phyloP scores from a whole-genome alignment of 2,329 filamentous ascomycete genomes.

The Penicillium sp. region DNA sequence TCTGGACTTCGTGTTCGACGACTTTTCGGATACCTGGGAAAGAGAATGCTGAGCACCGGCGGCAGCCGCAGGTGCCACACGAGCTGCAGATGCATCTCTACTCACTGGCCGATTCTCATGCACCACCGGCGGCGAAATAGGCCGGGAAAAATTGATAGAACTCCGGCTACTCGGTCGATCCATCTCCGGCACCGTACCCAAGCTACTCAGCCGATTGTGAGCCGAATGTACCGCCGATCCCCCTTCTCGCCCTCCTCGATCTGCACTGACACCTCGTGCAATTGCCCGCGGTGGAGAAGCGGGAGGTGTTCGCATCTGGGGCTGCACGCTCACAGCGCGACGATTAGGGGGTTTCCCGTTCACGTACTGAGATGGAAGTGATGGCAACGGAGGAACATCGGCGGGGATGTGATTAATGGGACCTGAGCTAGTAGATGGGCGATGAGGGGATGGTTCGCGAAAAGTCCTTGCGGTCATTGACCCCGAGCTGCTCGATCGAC shows the following conservation, averaged over 20 bases:
- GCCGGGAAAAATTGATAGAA: constrained; percentile 50
- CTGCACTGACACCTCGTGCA: constrained; percentile 41
- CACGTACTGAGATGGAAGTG: constrained; percentile 58
- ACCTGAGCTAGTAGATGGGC: constrained; percentile 45
- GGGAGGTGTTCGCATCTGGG: constrained; percentile 47
- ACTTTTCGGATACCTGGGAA: constrained; percentile 26
- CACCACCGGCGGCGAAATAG: constrained; percentile 38
- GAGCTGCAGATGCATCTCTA: constrained; percentile 15
- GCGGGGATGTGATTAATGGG: constrained; percentile 37
- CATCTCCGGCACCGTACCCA: constrained; percentile 34
- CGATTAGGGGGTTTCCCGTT: constrained; percentile 33
- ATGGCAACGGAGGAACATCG: constrained; percentile 70
- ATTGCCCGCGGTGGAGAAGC: constrained; percentile 39
- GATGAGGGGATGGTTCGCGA: constrained; percentile 66
- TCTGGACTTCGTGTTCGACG: constrained; percentile 29
- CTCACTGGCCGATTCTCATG: constrained; percentile 19
- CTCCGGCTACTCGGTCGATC: constrained; percentile 42
- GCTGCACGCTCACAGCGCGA: constrained; percentile 53
- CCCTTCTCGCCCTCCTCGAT: constrained; percentile 26
- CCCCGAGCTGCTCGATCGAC: constrained; percentile 66
- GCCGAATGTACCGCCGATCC: constrained; percentile 14
- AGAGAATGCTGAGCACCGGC: constrained; percentile 26
- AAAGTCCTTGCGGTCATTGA: constrained; percentile 92
- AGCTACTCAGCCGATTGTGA: constrained; percentile 19
- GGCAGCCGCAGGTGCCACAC: constrained; percentile 23